Evolutionary conservation across 2,329 filamentous ascomycete species (phyloP).

Genomic region (Berkeleyomyces basicola): DNA sequence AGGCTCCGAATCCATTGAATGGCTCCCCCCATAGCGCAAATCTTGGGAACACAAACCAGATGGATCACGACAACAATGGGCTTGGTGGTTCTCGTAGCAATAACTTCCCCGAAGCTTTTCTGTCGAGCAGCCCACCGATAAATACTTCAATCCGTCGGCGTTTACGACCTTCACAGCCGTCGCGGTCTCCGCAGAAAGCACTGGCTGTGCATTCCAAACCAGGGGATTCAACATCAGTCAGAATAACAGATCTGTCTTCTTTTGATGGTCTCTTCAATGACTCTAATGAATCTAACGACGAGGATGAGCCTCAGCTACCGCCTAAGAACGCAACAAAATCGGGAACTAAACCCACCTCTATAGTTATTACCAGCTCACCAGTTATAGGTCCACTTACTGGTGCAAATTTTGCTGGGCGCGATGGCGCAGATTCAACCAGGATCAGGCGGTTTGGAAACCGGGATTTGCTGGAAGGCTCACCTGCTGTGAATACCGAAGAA

Average conservation of each 20-base stretch:
- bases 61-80: background rate
- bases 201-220: background rate
- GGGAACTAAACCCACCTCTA: background rate
- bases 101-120: background rate
- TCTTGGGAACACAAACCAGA: background rate
- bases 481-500: constrained; percentile 17
- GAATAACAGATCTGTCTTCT: background rate
- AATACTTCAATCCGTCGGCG: constrained; percentile 1
- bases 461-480: constrained; percentile 15
- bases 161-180: constrained; percentile 2
- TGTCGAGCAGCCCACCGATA: constrained; percentile 11
- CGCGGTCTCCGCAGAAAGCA: background rate
- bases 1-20: background rate
- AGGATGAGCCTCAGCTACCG: background rate
- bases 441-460: constrained; percentile 6
- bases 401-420: background rate
- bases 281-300: constrained; percentile 12
- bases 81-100: background rate
- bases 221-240: background rate
- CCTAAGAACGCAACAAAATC: background rate
- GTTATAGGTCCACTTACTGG: background rate
- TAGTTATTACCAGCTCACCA: constrained; percentile 6
- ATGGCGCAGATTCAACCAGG: background rate
- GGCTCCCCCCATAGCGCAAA: background rate
- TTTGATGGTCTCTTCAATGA: constrained; percentile 14